phyloP scores from a whole-genome alignment of 257 asterid species.

The Plantago elongata region DNA sequence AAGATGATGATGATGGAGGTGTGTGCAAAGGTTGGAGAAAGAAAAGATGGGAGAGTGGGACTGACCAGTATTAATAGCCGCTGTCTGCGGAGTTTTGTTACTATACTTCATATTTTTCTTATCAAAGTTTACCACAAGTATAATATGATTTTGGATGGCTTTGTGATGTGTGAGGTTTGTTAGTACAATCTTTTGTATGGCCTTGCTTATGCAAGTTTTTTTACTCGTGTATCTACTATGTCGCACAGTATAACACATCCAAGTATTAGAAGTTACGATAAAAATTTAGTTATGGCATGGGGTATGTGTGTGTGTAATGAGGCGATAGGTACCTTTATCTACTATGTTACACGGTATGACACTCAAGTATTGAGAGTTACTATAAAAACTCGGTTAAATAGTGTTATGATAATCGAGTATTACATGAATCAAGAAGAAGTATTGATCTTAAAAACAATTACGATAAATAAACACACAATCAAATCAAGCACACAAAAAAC shows the following conservation, averaged over 20 bases:
- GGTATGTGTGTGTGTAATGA: no score
- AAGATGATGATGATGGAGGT: neutral
- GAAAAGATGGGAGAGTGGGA: constrained; percentile 35
- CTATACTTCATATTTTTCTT: neutral
- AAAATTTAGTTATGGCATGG: no score
- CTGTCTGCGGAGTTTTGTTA: constrained; percentile 51
- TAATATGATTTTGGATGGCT: constrained; percentile 23
- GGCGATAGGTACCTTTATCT: no score
- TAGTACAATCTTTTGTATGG: constrained; percentile 2
- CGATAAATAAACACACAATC: no score
- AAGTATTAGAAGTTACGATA: no score
- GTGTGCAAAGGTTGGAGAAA: constrained; percentile 29
- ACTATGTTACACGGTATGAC: no score
- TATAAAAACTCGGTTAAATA: no score
- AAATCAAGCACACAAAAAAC: no score
- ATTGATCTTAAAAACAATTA: no score
- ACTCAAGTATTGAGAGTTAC: no score
- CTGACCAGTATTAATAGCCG: constrained; percentile 72
- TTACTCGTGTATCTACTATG: neutral
- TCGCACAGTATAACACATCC: neutral
- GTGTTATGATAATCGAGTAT: no score
- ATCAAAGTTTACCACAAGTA: neutral
- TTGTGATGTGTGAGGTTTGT: constrained; percentile 21
- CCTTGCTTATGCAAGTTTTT: constrained; percentile 7
- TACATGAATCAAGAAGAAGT: no score